These are phyloP conservation scores for Diacronema lutheri DNA, from an alignment of 78 protist species.

Conservation along the genomic window DNA sequence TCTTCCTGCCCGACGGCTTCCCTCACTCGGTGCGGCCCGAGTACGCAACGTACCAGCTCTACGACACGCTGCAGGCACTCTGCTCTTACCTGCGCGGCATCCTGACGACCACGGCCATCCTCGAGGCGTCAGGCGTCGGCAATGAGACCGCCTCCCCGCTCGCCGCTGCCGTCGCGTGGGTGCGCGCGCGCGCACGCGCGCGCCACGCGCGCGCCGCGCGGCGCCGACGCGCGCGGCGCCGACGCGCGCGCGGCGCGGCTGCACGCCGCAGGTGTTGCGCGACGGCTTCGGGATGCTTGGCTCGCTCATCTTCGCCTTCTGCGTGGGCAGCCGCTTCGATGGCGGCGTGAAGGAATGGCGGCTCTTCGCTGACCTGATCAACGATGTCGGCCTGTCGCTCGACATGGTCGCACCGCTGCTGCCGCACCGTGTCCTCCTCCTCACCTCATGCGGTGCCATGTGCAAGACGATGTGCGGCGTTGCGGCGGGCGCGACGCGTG, in stretches of 20 bases:
- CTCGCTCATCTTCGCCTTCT: conserved; percentile 23
- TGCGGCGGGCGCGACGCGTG: conserved; percentile 61
- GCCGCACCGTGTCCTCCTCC: background rate
- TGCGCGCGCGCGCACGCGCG: too few species aligned
- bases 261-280: too few species aligned
- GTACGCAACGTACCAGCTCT: conserved; percentile 63
- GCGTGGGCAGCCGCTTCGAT: background rate
- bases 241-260: too few species aligned
- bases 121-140: conserved; percentile 34
- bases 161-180: conserved; percentile 36
- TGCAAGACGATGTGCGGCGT: conserved; percentile 45
- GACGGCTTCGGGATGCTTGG: conserved; percentile 36
- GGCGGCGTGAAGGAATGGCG: conserved; percentile 17
- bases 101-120: background rate
- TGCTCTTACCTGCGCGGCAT: conserved; percentile 18
- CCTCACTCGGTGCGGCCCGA: conserved; percentile 70
- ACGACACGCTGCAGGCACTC: conserved; percentile 73
- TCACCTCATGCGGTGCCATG: conserved; percentile 16
- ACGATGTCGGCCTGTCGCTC: conserved; percentile 27
- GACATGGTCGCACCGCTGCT: conserved; percentile 30
- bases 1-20: conserved; percentile 61
- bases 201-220: too few species aligned
- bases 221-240: too few species aligned
- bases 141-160: conserved; percentile 22
- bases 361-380: conserved; percentile 42